A percentile compares a stretch with the other conserved stretches of the same genome.
These are phyloP conservation scores for Metschnikowia noctiluminum DNA, from an alignment of 805 yeast genomes.

Conservation along the genomic window DNA sequence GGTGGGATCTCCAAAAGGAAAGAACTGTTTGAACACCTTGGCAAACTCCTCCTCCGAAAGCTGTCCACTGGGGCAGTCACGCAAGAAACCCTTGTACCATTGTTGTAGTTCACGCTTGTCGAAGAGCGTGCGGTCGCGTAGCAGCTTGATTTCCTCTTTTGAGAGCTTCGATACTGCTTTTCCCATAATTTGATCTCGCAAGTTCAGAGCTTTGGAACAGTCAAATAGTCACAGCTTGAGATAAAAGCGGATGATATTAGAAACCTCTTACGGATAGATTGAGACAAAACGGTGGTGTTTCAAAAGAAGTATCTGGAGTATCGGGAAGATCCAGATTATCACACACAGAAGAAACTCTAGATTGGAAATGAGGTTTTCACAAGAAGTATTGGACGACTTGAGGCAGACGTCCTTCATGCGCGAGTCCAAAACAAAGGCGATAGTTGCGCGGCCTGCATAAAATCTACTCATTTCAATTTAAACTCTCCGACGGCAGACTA, in stretches of 20 bases:
- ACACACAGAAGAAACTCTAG: no score
- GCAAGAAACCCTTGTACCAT: conserved; percentile 94
- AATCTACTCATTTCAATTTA: no score
- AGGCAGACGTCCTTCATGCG: neutral
- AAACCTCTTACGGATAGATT: no score
- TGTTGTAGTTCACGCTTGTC: conserved; percentile 93
- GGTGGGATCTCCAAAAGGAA: conserved; percentile 97
- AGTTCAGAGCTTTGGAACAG: no score
- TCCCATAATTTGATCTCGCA: conserved; percentile 57
- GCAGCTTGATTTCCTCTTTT: conserved; percentile 80
- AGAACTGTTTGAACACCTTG: conserved; percentile 91
- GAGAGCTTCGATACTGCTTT: conserved; percentile 90
- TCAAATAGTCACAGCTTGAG: no score
- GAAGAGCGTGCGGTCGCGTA: conserved; percentile 84
- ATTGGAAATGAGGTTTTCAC: no score
- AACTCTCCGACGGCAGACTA: no score
- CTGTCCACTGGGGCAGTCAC: conserved; percentile 93
- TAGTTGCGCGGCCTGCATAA: neutral
- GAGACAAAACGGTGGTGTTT: no score
- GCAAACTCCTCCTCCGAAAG: conserved; percentile 82
- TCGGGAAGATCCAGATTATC: no score
- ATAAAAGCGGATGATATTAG: neutral
- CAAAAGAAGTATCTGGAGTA: no score
- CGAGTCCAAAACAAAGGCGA: neutral
- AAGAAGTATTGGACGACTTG: no score